Evolutionary conservation across 2,329 filamentous ascomycete genomes (phyloP), one percentile per base, ranked within the genome.

Genomic region (Colletotrichum acutatum): DNA sequence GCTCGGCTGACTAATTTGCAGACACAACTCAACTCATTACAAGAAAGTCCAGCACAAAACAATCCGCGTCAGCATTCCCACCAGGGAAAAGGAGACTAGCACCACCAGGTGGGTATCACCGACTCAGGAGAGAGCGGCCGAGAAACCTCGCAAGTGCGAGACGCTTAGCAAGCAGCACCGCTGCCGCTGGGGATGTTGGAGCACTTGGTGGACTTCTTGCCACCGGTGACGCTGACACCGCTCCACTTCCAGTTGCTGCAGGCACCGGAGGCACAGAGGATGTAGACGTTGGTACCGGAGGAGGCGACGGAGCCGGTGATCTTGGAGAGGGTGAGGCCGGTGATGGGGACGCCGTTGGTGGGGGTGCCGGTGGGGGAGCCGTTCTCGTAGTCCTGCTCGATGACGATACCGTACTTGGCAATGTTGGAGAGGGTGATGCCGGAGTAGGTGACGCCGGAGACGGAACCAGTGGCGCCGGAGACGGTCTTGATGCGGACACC

Each of bases 171-270:
- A 42, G 64, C 49, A 37, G 70, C 70, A 30, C 68, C 71, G 65
- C 71, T 70, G 67, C 70, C 69, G 26, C 28, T 73, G 30, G 79
- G 79, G 34, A 81, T 54, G 6, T 77, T 76, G 74, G 78, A 57
- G 75, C 79, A 81, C 54, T 74, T 74, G 59, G 57, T 61, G 7
- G 75, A 78, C n/a, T 68, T 84, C 77, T 86, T 83, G 62, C 89
- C 89, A 52, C 89, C 89, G 24, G 86, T 87, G 49, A 90, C 81
- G 56, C 74, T 78, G 73, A 88, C 84, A 58, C 80, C 83, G 16
- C 78, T 82, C 86, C 87, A 90, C 19, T 83, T 87, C 87, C 88
- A 91, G 79, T 84, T 82, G 5, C 81, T 83, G 80, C 87, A 89
- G 67, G 83, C 82, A 53, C 85, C 87, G 34, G 78, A 80, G 16